These are phyloP conservation scores for Puccinia polysora DNA, from an alignment of 1,284 basidiomycete species.

Conservation along the genomic window DNA sequence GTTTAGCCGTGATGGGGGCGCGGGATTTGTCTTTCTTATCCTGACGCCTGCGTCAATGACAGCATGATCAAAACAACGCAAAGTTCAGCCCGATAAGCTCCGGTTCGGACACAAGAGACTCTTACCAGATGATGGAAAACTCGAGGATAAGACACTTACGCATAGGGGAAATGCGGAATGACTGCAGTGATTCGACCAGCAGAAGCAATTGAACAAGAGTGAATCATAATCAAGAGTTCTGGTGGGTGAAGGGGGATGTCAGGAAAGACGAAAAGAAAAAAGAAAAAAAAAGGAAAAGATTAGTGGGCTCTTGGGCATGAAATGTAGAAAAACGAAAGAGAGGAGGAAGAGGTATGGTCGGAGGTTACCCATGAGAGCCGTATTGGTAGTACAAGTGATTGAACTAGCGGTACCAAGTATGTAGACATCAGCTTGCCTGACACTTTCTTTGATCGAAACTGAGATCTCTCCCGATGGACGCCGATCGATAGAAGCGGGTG, in stretches of 20 bases:
- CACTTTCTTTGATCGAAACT: conserved; percentile 38
- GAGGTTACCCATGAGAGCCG: conserved; percentile 42
- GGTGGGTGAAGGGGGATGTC: no score
- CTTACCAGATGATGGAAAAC: not conserved
- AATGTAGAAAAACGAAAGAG: not conserved
- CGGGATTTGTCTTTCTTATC: conserved; percentile 99
- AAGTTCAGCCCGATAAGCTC: no score
- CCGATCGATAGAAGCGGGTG: conserved; percentile 10
- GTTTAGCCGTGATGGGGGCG: conserved; percentile 96
- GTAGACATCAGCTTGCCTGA: conserved; percentile 43
- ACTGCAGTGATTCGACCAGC: conserved; percentile 44
- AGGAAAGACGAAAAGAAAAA: not conserved
- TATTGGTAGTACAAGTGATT: conserved; percentile 35
- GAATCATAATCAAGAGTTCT: conserved; percentile 44
- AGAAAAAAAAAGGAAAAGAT: not conserved
- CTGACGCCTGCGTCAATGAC: conserved; percentile 60
- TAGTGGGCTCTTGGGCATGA: not conserved
- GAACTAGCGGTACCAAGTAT: conserved; percentile 43
- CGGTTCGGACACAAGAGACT: conserved; percentile 51
- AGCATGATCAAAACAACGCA: no score
- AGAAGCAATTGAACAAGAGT: conserved; percentile 43
- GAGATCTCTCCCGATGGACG: conserved; percentile 33
- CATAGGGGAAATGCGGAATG: conserved; percentile 88
- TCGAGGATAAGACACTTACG: conserved; percentile 1
- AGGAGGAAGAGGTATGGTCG: not conserved